These are phyloP conservation scores for Blastobotrys terrestris DNA, from an alignment of 805 yeast species.

Conservation along the genomic window DNA sequence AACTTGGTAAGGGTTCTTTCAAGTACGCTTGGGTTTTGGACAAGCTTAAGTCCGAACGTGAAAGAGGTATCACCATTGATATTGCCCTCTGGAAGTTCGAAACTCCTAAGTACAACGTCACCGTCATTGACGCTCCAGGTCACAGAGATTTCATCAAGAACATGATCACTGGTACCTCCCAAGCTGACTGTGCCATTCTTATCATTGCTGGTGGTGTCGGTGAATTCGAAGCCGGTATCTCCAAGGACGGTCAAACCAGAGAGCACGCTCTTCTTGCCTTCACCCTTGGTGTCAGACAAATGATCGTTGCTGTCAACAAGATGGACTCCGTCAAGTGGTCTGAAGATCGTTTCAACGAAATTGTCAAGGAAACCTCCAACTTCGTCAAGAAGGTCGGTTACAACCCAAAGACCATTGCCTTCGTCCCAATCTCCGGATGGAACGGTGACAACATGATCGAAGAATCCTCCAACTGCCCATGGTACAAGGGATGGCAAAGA, in stretches of 20 bases:
- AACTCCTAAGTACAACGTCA: slow-evolving; percentile 83
- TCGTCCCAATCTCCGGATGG: slow-evolving; percentile 91
- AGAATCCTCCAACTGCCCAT: slow-evolving; percentile 72
- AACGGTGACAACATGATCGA: slow-evolving; percentile 93
- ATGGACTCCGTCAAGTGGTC: slow-evolving; percentile 92
- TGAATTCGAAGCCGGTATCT: slow-evolving; percentile 94
- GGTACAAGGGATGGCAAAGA: slow-evolving; percentile 85
- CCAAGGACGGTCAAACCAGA: slow-evolving; percentile 92
- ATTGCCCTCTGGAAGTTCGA: slow-evolving; percentile 91
- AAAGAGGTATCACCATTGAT: slow-evolving; percentile 95
- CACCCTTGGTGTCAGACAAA: slow-evolving; percentile 84
- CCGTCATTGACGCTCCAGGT: slow-evolving; percentile 94
- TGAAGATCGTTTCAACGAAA: slow-evolving; percentile 73
- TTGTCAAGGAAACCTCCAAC: slow-evolving; percentile 67
- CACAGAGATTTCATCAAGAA: slow-evolving; percentile 96
- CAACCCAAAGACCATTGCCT: slow-evolving; percentile 75
- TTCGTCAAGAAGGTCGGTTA: slow-evolving; percentile 82
- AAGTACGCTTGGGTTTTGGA: slow-evolving; percentile 97
- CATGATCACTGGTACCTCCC: slow-evolving; percentile 93
- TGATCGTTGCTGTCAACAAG: slow-evolving; percentile 89
- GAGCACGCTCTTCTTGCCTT: slow-evolving; percentile 77
- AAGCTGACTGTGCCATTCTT: slow-evolving; percentile 87
- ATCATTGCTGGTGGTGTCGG: slow-evolving; percentile 90
- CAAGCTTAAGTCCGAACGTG: slow-evolving; percentile 93
- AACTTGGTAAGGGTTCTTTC: slow-evolving; percentile 95